Base-by-base conservation (phyloP, 2,329 filamentous ascomycete species). In the Aureobasidium sp. region DNA sequence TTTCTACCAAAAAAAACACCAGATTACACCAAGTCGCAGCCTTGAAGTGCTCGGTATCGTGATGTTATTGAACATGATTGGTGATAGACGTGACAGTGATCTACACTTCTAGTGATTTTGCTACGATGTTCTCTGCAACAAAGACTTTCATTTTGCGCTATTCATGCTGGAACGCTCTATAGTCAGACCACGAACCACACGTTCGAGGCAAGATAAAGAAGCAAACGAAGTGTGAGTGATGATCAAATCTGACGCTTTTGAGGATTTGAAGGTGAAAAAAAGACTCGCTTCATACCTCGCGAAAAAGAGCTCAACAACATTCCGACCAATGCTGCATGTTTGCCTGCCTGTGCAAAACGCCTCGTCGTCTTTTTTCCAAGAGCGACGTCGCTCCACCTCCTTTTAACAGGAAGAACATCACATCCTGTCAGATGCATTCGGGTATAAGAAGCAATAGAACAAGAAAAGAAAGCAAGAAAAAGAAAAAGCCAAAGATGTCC, bases 351-450 rank as follows among this genome's bases (percentile, higher is more conserved):
- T 16, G n/a, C n/a, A n/a, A 38, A 39, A 49, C 35, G 34, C 45
- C 45, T 17, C 24, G 12, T 49, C 24, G n/a, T 38, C 24, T 49
- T 21, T 2, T 22, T 14, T 22, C 21, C n/a, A n/a, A 49, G 22
- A 22, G 12, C 12, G 44, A 27, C 34, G 34, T 22, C 34, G 34
- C 34, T 39, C 45, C 32, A 27, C 34, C 34, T 21, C 24, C 16
- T 49, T n/a, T n/a, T 37, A 16, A 49, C 34, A 49, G 45, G 16
- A 49, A 49, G 34, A 49, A 49, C 45, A 48, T 19, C 32, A 49
- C 45, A 39, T 49, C 34, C 22, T 4, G n/a, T 29, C 16, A 35
- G 45, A 49, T 30, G 45, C 17, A 25, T 39, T 38, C 45, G 45
- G 45, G 45, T 49, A 49, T 49, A 49, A 49, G 34, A 49, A 45